These are phyloP conservation scores for Zymoseptoria passerinii DNA, from an alignment of 2,329 filamentous ascomycete genomes.

Conservation along the genomic window DNA sequence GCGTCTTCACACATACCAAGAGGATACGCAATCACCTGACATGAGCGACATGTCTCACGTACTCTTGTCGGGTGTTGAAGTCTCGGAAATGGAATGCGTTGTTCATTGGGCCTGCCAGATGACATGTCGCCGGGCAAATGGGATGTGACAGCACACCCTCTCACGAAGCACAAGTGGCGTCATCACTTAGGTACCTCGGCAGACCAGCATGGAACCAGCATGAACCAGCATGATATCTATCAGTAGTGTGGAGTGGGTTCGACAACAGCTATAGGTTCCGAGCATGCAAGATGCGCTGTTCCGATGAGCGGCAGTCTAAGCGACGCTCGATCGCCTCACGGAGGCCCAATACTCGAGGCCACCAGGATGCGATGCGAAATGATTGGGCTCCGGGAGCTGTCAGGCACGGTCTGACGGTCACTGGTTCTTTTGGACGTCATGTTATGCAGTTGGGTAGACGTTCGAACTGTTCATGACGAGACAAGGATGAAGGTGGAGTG, in stretches of 20 bases:
- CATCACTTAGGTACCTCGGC: not conserved
- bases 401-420: slow-evolving; percentile 17
- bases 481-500: slow-evolving; percentile 11
- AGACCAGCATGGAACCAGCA: slow-evolving; percentile 8
- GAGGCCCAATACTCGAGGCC: slow-evolving; percentile 15
- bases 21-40: slow-evolving; percentile 8
- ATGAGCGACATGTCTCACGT: slow-evolving; percentile 7
- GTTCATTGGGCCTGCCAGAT: slow-evolving; percentile 12
- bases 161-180: not conserved
- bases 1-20: not conserved
- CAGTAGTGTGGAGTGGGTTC: not conserved
- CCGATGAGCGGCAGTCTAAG: slow-evolving; percentile 3
- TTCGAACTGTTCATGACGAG: slow-evolving; percentile 7
- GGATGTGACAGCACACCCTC: slow-evolving; percentile 9
- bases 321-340: slow-evolving; percentile 8
- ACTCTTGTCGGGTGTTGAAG: not conserved
- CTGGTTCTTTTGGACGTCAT: slow-evolving; percentile 15
- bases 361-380: slow-evolving; percentile 5
- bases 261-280: not conserved
- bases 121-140: slow-evolving; percentile 7
- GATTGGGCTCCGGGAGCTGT: slow-evolving; percentile 15
- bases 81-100: slow-evolving; percentile 8
- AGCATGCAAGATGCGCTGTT: slow-evolving; percentile 19
- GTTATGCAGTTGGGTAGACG: slow-evolving; percentile 1
- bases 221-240: no score